Evolutionary conservation across 2,329 filamentous ascomycete genomes (phyloP).

Genomic region (Neonectria hederae): DNA sequence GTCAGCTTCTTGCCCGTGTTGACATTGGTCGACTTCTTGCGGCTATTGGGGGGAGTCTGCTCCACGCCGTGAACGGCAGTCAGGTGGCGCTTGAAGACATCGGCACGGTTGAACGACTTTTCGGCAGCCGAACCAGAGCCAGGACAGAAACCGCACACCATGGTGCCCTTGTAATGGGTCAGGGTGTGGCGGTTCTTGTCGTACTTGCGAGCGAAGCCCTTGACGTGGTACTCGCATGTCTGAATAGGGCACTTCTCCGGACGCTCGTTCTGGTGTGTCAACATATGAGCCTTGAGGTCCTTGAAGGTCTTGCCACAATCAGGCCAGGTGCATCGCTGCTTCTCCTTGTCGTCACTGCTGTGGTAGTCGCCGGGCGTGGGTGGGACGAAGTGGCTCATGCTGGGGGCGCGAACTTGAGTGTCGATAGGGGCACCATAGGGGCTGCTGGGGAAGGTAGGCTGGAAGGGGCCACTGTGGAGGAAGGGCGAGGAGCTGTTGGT

Average conservation of each 20-base stretch:
- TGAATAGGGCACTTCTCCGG: slow-evolving; percentile 95
- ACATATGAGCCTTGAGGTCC: slow-evolving; percentile 92
- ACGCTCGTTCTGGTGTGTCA: slow-evolving; percentile 89
- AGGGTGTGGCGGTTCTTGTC: slow-evolving; percentile 95
- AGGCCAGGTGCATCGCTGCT: slow-evolving; percentile 79
- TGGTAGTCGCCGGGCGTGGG: slow-evolving; percentile 66
- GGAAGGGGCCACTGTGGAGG: slow-evolving; percentile 63
- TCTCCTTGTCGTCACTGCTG: slow-evolving; percentile 74
- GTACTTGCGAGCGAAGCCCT: slow-evolving; percentile 94
- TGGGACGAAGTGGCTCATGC: slow-evolving; percentile 75
- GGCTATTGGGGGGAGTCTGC: slow-evolving; percentile 90
- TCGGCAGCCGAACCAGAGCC: slow-evolving; percentile 88
- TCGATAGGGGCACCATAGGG: slow-evolving; percentile 61
- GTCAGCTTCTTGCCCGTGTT: slow-evolving; percentile 71
- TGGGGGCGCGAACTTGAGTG: slow-evolving; percentile 67
- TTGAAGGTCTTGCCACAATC: slow-evolving; percentile 90
- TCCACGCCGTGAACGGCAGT: slow-evolving; percentile 92
- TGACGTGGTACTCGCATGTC: slow-evolving; percentile 90
- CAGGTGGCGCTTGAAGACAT: slow-evolving; percentile 94
- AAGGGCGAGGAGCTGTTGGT: slow-evolving; percentile 74
- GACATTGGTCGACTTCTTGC: slow-evolving; percentile 69
- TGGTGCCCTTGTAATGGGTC: slow-evolving; percentile 96
- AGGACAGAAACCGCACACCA: slow-evolving; percentile 96
- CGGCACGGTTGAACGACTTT: slow-evolving; percentile 95
- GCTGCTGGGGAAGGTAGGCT: slow-evolving; percentile 63